Conservation (phyloP, 371 early-diverging fungal genomes). For the Mucor ambiguus region DNA sequence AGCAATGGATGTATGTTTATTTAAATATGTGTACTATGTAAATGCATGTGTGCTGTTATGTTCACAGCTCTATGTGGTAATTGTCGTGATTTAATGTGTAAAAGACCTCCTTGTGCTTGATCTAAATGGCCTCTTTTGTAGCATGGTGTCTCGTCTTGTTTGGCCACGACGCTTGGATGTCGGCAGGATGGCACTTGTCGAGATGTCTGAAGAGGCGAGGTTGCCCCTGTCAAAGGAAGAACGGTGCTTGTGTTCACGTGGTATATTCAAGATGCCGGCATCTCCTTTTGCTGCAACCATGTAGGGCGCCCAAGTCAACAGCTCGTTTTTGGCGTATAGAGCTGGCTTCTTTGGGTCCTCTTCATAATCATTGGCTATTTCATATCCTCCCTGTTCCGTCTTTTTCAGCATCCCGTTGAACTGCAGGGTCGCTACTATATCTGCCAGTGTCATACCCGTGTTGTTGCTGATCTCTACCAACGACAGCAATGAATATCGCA, state of each 20-base stretch:
- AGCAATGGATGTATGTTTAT: too few species aligned
- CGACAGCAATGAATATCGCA: neutral
- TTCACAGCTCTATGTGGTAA: neutral
- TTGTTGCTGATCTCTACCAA: slow-evolving; percentile 50
- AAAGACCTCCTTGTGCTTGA: neutral
- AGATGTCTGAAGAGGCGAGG: slow-evolving; percentile 6
- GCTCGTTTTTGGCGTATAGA: slow-evolving; percentile 15
- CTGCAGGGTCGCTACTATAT: slow-evolving; percentile 73
- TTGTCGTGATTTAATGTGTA: neutral
- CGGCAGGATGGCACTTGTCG: slow-evolving; percentile 6
- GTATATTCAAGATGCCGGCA: slow-evolving; percentile 29
- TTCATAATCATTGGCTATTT: slow-evolving; percentile 1
- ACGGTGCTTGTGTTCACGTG: slow-evolving; percentile 10
- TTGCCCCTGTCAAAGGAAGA: neutral
- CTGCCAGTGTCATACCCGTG: slow-evolving; percentile 74
- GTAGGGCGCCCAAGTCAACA: slow-evolving; percentile 26
- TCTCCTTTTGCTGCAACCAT: slow-evolving; percentile 20
- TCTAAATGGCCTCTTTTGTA: neutral
- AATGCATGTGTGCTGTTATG: neutral
- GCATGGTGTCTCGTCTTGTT: neutral
- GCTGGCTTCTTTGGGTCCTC: neutral
- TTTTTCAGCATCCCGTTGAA: slow-evolving; percentile 46
- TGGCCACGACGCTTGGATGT: neutral
- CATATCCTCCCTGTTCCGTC: slow-evolving; percentile 7
- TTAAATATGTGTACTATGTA: too few species aligned